phyloP scores from a whole-genome alignment of 352 stramenopile species.

The Phytophthora sojae region DNA sequence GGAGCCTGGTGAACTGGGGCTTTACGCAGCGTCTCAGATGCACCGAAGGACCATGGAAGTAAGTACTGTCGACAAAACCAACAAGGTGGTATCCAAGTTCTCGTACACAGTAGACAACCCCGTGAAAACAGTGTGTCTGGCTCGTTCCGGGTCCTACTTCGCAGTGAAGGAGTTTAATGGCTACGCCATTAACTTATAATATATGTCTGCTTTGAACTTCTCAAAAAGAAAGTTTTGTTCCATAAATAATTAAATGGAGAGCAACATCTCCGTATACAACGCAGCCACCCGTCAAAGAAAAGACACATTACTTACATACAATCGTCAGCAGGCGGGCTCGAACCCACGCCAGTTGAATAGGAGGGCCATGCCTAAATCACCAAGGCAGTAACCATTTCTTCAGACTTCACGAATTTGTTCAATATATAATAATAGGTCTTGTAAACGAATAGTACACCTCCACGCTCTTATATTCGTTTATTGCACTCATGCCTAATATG shows the following conservation, averaged over 20 bases:
- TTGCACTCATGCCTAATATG: not conserved
- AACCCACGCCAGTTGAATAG: not conserved
- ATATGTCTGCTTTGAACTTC: not conserved
- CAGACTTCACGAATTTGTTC: not conserved
- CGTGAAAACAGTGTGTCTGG: slow-evolving; percentile 3
- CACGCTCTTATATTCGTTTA: not conserved
- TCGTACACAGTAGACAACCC: slow-evolving; percentile 15
- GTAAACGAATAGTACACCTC: not conserved
- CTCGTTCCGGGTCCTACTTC: slow-evolving; percentile 6
- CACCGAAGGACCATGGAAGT: slow-evolving; percentile 16
- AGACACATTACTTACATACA: not conserved
- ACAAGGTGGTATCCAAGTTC: slow-evolving; percentile 10
- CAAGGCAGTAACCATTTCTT: not conserved
- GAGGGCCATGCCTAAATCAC: not conserved
- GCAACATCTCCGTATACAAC: slow-evolving; percentile 22
- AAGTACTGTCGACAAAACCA: slow-evolving; percentile 14
- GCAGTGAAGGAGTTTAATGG: slow-evolving; percentile 24
- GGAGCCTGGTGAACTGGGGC: slow-evolving; percentile 7
- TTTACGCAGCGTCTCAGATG: slow-evolving; percentile 6
- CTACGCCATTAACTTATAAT: slow-evolving; percentile 12
- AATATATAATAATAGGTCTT: not conserved
- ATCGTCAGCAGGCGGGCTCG: not conserved
- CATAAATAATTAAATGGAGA: not conserved
- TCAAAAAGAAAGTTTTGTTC: not conserved
- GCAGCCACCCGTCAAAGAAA: slow-evolving; percentile 1